A percentile compares a stretch with the other conserved stretches of the same genome.
phyloP scores from a whole-genome alignment of 2,329 filamentous ascomycete genomes.

The Colletotrichum endophyticum region DNA sequence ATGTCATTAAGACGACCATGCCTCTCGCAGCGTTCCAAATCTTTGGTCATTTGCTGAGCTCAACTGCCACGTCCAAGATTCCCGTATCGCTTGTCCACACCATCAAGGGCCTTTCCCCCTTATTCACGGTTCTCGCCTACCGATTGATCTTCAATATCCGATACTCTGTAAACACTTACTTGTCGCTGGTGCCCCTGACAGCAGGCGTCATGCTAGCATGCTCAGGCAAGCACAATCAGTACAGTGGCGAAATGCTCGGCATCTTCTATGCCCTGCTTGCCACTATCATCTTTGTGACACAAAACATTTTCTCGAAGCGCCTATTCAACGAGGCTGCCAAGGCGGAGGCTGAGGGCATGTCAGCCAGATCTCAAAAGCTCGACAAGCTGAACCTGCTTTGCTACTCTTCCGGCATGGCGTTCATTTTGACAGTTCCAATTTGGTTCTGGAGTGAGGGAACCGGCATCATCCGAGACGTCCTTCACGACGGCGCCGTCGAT shows the following conservation, averaged over 20 bases:
- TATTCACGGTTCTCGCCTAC: slow-evolving; percentile 95
- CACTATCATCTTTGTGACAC: slow-evolving; percentile 94
- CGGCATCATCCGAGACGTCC: slow-evolving; percentile 75
- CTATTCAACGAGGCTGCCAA: slow-evolving; percentile 94
- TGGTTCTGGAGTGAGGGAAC: slow-evolving; percentile 95
- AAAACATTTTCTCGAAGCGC: slow-evolving; percentile 98
- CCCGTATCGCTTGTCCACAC: slow-evolving; percentile 97
- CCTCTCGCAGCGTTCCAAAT: slow-evolving; percentile 93
- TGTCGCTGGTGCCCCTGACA: slow-evolving; percentile 89
- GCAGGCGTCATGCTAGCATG: slow-evolving; percentile 96
- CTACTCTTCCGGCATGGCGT: slow-evolving; percentile 95
- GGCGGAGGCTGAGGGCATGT: slow-evolving; percentile 75
- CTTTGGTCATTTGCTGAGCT: slow-evolving; percentile 90
- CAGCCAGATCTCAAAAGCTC: slow-evolving; percentile 74
- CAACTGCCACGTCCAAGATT: slow-evolving; percentile 91
- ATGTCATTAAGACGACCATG: slow-evolving; percentile 86
- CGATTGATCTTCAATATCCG: slow-evolving; percentile 86
- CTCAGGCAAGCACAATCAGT: slow-evolving; percentile 73
- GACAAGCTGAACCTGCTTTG: slow-evolving; percentile 97
- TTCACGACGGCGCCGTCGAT: slow-evolving; percentile 79
- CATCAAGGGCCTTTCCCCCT: slow-evolving; percentile 94
- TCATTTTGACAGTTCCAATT: slow-evolving; percentile 84
- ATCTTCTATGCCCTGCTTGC: slow-evolving; percentile 86
- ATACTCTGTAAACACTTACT: slow-evolving; percentile 86
- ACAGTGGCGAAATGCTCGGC: slow-evolving; percentile 88